Conservation (phyloP, 305 asterid species). For the Fraxinus baroniana region DNA sequence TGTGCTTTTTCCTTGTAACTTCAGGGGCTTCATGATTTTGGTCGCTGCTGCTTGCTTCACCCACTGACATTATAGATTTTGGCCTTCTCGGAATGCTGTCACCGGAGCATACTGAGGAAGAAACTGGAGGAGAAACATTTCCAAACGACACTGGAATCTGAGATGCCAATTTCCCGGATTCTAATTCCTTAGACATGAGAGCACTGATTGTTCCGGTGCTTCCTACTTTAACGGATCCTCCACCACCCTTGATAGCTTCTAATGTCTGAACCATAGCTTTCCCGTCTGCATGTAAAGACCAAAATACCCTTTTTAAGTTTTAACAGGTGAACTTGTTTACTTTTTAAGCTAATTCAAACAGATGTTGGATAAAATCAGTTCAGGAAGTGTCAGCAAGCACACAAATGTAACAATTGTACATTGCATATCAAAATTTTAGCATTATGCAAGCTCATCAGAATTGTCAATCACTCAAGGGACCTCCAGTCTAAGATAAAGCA, state of each 20-base stretch:
- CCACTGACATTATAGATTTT: constrained; percentile 40
- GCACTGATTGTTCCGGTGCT: constrained; percentile 80
- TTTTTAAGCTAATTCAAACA: constrained; percentile 14
- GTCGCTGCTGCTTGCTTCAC: constrained; percentile 60
- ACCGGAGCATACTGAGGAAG: constrained; percentile 26
- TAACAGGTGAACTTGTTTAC: not conserved
- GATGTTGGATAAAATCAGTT: constrained; percentile 11
- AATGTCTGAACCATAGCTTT: constrained; percentile 55
- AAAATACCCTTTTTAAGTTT: not conserved
- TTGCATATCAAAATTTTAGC: not conserved
- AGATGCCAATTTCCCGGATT: constrained; percentile 42
- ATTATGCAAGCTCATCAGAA: not conserved
- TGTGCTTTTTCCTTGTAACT: constrained; percentile 43
- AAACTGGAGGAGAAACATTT: constrained; percentile 13
- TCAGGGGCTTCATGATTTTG: constrained; percentile 31
- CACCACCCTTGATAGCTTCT: constrained; percentile 71
- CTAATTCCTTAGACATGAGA: constrained; percentile 74
- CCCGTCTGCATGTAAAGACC: constrained; percentile 11
- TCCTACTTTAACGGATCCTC: constrained; percentile 81
- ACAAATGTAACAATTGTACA: not conserved
- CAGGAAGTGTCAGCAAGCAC: constrained; percentile 8
- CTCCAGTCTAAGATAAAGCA: not conserved
- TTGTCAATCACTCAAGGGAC: not conserved
- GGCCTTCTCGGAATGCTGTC: constrained; percentile 34
- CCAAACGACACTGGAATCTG: constrained; percentile 20